phyloP scores from a whole-genome alignment of 495 filamentous ascomycete genomes.

The Aspergillus egyptiacus region DNA sequence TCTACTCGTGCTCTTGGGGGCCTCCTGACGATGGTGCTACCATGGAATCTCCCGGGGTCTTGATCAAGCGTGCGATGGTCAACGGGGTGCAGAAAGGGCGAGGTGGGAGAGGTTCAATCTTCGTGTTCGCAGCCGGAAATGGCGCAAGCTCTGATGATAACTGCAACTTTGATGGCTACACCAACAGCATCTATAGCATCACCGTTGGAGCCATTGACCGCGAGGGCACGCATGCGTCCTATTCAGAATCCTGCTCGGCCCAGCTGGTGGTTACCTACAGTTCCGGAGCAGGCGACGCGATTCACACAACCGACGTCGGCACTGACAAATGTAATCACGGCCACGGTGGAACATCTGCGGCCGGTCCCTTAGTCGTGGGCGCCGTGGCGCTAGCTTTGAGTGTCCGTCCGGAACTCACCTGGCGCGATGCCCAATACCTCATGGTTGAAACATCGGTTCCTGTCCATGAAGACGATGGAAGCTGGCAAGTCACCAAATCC shows the following conservation, averaged over 20 bases:
- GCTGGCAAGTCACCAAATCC: conserved; percentile 73
- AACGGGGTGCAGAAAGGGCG: conserved; percentile 89
- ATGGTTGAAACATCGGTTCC: conserved; percentile 79
- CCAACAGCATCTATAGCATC: conserved; percentile 98
- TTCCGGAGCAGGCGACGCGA: conserved; percentile 79
- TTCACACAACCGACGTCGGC: conserved; percentile 95
- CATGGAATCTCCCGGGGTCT: conserved; percentile 88
- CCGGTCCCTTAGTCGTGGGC: conserved; percentile 85
- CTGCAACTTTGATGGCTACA: conserved; percentile 99
- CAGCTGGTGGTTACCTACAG: conserved; percentile 95
- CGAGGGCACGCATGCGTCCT: conserved; percentile 78
- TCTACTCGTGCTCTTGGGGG: conserved; percentile 98
- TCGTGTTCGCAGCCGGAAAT: conserved; percentile 95
- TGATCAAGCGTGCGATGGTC: conserved; percentile 85
- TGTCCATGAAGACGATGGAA: conserved; percentile 64
- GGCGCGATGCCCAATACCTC: conserved; percentile 93
- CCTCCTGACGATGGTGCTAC: conserved; percentile 86
- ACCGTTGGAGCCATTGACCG: conserved; percentile 91
- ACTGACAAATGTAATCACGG: conserved; percentile 64
- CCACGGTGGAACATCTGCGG: conserved; percentile 96
- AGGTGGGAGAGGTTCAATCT: conserved; percentile 78
- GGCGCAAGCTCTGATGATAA: conserved; percentile 84
- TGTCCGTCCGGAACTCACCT: conserved; percentile 78
- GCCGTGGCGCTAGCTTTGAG: conserved; percentile 89
- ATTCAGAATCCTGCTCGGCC: conserved; percentile 93